Base-by-base conservation (phyloP, 805 yeast species). In the Kazachstania taianensis region DNA sequence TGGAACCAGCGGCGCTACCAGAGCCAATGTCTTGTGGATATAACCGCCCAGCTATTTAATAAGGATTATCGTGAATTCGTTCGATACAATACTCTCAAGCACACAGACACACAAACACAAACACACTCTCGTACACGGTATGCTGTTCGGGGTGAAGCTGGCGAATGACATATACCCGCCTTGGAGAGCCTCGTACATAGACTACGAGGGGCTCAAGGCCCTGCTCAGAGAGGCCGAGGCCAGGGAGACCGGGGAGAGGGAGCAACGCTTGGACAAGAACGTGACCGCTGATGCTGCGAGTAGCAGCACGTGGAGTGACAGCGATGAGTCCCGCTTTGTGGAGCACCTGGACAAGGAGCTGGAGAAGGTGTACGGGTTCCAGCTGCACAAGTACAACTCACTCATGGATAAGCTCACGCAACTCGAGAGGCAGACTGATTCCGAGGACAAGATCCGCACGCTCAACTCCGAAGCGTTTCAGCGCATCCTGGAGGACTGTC, bases 61-160 rank as follows among this genome's bases (percentile, higher is more conserved):
- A n/a, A n/a, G n/a, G n/a, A n/a, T n/a, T n/a, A n/a, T n/a, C n/a
- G n/a, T n/a, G n/a, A n/a, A n/a, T n/a, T n/a, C n/a, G n/a, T n/a
- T n/a, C n/a, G n/a, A n/a, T n/a, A n/a, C n/a, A n/a, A n/a, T n/a
- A n/a, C n/a, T n/a, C n/a, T n/a, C n/a, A n/a, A n/a, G n/a, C n/a
- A n/a, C n/a, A n/a, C n/a, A n/a, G n/a, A 22, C 2, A n/a, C 8
- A 22, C 12, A 22, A 22, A n/a, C 25, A n/a, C 8, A n/a, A n/a
- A 22, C 25, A 4, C 25, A 22, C 3, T 22, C 25, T 22, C 12
- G 25, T n/a, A 22, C 12, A 22, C 8, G 25, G 25, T 22, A 86
- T 92, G 97, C 62, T 89, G 37, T 89, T 89, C 53, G 94, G 94
- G 36, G 83, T 73, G 34, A 84, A 82, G 53, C 67, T 89, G 38